phyloP scores from a whole-genome alignment of 768 basidiomycete species.

The Hypsizygus marmoreus region DNA sequence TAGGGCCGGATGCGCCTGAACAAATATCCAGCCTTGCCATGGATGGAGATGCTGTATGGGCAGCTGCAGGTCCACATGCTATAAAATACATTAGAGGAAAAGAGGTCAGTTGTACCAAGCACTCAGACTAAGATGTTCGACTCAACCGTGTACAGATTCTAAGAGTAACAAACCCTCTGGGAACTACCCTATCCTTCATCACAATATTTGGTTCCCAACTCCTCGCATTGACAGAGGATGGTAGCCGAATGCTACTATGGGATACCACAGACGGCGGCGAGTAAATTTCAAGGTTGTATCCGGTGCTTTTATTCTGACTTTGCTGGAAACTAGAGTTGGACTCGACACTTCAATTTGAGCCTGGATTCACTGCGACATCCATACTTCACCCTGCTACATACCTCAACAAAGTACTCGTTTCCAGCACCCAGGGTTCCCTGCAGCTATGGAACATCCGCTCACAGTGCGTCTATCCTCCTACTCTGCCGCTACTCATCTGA shows the following conservation, averaged over 20 bases:
- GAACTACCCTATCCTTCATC: constrained; percentile 59
- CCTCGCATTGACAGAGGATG: constrained; percentile 78
- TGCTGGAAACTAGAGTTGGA: constrained; percentile 50
- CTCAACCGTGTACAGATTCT: constrained; percentile 59
- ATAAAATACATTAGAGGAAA: constrained; percentile 88
- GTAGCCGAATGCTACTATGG: constrained; percentile 78
- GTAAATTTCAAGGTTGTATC: background rate
- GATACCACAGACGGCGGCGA: constrained; percentile 59
- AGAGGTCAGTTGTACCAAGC: constrained; percentile 51
- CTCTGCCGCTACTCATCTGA: background rate
- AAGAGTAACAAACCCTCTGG: constrained; percentile 67
- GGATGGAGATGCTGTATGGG: constrained; percentile 88
- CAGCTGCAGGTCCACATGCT: constrained; percentile 63
- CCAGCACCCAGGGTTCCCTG: constrained; percentile 76
- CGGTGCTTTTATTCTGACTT: constrained; percentile 16
- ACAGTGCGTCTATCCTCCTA: constrained; percentile 46
- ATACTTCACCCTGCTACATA: constrained; percentile 95
- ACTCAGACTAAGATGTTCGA: too few relatives aligned
- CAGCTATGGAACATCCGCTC: constrained; percentile 96
- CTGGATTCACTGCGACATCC: constrained; percentile 81
- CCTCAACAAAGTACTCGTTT: constrained; percentile 90
- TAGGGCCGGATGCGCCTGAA: constrained; percentile 82
- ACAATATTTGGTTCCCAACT: constrained; percentile 81
- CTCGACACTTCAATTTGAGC: constrained; percentile 74
- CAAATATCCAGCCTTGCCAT: constrained; percentile 76